These are phyloP conservation scores for Aquilaria malaccensis DNA, from an alignment of 345 rosid genomes.

Conservation along the genomic window DNA sequence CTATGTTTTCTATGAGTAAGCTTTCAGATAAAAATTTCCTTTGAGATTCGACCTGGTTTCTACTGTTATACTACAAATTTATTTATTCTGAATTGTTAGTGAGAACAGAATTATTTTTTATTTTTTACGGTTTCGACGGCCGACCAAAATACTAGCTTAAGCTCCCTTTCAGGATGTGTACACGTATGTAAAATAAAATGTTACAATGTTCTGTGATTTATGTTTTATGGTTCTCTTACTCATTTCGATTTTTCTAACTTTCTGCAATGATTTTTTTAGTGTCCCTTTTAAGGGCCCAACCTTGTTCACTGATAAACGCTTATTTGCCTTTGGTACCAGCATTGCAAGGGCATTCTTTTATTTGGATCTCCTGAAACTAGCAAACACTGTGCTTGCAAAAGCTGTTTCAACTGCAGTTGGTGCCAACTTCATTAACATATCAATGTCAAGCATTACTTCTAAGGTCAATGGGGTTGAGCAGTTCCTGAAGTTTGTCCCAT, in stretches of 20 bases:
- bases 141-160: no score
- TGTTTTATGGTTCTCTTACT: neutral
- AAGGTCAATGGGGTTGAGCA: slow-evolving; percentile 41
- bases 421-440: slow-evolving; percentile 84
- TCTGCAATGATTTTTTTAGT: neutral
- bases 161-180: no score
- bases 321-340: slow-evolving; percentile 29
- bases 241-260: slow-evolving; percentile 1
- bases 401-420: slow-evolving; percentile 97
- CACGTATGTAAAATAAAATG: neutral
- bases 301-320: slow-evolving; percentile 6
- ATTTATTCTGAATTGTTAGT: no score
- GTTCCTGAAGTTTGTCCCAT: slow-evolving; percentile 4
- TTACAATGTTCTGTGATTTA: slow-evolving; percentile 1
- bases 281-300: neutral
- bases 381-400: slow-evolving; percentile 89
- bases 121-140: no score
- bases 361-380: slow-evolving; percentile 98
- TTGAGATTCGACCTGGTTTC: no score
- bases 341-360: slow-evolving; percentile 85
- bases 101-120: no score
- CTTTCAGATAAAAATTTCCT: no score
- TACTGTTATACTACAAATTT: no score
- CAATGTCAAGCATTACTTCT: slow-evolving; percentile 85
- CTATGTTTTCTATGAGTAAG: no score